Percentiles rank a stretch among this genome's conserved stretches.
Evolutionary conservation across 2,329 filamentous ascomycete species (phyloP).

Genomic region (Penicillium digitatum): DNA sequence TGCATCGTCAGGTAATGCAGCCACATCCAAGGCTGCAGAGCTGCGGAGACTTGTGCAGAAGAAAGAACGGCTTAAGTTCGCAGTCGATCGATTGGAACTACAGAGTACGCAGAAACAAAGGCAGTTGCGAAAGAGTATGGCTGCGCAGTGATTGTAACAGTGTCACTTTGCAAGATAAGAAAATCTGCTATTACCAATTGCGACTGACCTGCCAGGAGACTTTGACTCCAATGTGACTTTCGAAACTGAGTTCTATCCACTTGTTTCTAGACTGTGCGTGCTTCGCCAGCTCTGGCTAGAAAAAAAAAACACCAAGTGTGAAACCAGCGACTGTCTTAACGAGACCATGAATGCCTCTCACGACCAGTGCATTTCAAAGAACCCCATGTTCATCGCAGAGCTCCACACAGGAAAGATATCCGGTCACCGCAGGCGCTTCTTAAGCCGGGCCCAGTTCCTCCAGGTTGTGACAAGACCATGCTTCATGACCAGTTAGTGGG

Average conservation of each 20-base stretch:
- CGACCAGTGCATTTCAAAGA: background rate
- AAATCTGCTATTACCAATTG: background rate
- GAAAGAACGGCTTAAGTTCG: conserved; percentile 80
- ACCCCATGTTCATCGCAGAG: background rate
- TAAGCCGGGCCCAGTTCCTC: background rate
- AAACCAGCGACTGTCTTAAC: background rate
- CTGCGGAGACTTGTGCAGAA: conserved; percentile 70
- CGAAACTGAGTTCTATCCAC: background rate
- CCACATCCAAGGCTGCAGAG: conserved; percentile 50
- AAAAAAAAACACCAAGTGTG: background rate
- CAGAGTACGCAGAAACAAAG: conserved; percentile 75
- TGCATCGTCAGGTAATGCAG: conserved; percentile 25
- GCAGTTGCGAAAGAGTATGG: conserved; percentile 70
- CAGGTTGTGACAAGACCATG: background rate
- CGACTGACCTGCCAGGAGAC: background rate
- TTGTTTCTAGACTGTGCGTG: background rate
- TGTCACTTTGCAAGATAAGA: background rate
- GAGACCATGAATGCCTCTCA: background rate
- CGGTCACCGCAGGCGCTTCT: no score
- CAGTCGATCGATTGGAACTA: conserved; percentile 77
- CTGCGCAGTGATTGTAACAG: conserved; percentile 41
- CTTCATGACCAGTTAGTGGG: background rate
- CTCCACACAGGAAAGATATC: no score
- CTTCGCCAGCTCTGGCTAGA: background rate
- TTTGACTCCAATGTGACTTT: background rate